Conservation (phyloP, 2,329 filamentous ascomycete genomes). For the Pseudohalonectria lignicola region DNA sequence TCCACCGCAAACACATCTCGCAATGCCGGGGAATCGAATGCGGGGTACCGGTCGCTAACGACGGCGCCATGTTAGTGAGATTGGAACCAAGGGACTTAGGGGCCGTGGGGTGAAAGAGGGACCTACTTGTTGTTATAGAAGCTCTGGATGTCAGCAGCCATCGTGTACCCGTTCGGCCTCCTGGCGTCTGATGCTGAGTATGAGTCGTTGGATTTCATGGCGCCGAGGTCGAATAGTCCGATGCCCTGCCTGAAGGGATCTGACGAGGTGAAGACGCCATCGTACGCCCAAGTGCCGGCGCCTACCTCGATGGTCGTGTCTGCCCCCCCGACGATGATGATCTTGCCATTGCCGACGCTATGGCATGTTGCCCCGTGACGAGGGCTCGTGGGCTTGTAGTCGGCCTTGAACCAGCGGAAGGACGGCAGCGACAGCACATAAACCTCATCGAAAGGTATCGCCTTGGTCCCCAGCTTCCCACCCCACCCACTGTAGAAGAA, state of each 20-base stretch:
- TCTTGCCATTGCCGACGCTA: constrained; percentile 22
- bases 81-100: neutral
- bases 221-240: constrained; percentile 11
- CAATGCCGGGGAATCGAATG: constrained; percentile 4
- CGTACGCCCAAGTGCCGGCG: constrained; percentile 5
- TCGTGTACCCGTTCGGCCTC: constrained; percentile 3
- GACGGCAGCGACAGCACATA: constrained; percentile 13
- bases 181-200: constrained; percentile 2
- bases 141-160: constrained; percentile 5
- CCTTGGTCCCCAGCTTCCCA: constrained; percentile 6
- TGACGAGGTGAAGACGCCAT: constrained; percentile 7
- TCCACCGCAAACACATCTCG: constrained; percentile 4
- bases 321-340: constrained; percentile 24
- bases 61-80: neutral
- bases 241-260: constrained; percentile 10
- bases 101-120: neutral
- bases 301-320: constrained; percentile 4
- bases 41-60: constrained; percentile 5
- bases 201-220: constrained; percentile 6
- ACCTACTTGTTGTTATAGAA: constrained; percentile 11
- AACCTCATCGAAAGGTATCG: constrained; percentile 10
- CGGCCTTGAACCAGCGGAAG: constrained; percentile 12
- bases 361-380: constrained; percentile 12
- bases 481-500: constrained; percentile 13
- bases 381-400: constrained; percentile 9